Conservation (phyloP, 140 eudicot genomes). For the Senecio squalidus region DNA sequence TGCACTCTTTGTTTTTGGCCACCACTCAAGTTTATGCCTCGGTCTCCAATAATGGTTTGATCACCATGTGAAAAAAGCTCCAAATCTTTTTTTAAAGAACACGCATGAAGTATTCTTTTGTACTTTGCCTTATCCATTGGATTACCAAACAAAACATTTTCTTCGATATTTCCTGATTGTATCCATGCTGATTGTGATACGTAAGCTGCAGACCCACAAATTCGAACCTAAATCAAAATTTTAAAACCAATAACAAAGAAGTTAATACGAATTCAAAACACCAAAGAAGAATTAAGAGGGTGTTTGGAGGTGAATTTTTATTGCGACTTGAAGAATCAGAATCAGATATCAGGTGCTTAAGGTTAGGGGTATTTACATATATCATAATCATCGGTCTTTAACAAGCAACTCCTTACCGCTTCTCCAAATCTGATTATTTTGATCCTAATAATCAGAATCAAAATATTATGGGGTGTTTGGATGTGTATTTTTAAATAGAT, state of each 20-base stretch:
- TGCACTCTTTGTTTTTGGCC: constrained; percentile 98
- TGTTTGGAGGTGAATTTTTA: too few relatives aligned
- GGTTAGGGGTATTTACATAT: too few relatives aligned
- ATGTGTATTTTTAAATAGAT: too few relatives aligned
- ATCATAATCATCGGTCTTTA: too few relatives aligned
- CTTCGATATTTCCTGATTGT: constrained; percentile 87
- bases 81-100: constrained; percentile 80
- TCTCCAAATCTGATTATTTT: too few relatives aligned
- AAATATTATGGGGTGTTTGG: too few relatives aligned
- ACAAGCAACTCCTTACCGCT: too few relatives aligned
- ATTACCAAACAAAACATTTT: constrained; percentile 79
- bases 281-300: neutral
- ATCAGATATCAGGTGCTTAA: neutral
- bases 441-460: too few relatives aligned
- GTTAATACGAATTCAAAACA: constrained; percentile 8
- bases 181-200: constrained; percentile 99
- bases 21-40: constrained; percentile 96
- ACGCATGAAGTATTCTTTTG: constrained; percentile 69
- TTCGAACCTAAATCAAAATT: constrained; percentile 49
- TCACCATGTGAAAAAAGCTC: constrained; percentile 90
- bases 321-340: too few relatives aligned
- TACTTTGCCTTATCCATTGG: constrained; percentile 88
- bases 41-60: constrained; percentile 91
- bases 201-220: constrained; percentile 89
- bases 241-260: constrained; percentile 1